A percentile compares a stretch with the other conserved stretches of the same genome.
Conservation (phyloP, 2,329 filamentous ascomycete species). For the Metarhizium robertsii region DNA sequence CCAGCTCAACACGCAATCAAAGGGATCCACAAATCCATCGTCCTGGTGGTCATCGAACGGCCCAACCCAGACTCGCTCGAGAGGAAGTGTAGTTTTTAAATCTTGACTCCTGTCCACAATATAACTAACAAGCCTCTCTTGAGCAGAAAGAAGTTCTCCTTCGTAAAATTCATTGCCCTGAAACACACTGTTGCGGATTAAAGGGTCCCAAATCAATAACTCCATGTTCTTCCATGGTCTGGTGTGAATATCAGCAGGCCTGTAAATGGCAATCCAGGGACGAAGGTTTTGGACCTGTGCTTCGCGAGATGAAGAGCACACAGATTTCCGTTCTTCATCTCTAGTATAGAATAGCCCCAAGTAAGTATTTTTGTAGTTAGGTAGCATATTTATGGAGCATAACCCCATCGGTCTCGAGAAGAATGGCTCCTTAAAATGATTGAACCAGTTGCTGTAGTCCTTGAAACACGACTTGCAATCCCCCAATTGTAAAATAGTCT, state of each 20-base stretch:
- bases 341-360: constrained; percentile 39
- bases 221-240: constrained; percentile 28
- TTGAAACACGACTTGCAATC: constrained; percentile 11
- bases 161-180: constrained; percentile 13
- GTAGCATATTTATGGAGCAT: background rate
- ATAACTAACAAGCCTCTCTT: constrained; percentile 32
- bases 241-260: constrained; percentile 30
- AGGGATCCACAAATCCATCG: constrained; percentile 16
- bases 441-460: constrained; percentile 16
- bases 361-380: constrained; percentile 11
- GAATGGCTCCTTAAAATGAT: constrained; percentile 9
- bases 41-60: constrained; percentile 16
- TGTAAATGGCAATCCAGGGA: constrained; percentile 42
- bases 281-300: background rate
- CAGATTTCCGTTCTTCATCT: background rate
- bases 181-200: constrained; percentile 17
- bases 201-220: constrained; percentile 45
- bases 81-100: constrained; percentile 19
- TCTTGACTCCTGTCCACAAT: constrained; percentile 20
- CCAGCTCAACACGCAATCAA: constrained; percentile 34
- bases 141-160: constrained; percentile 33
- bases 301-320: background rate
- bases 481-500: constrained; percentile 15
- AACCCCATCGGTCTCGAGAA: background rate
- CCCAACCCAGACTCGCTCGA: constrained; percentile 38